Evolutionary conservation across 345 rosid genomes (phyloP).

Genomic region (Raphanus raphanistrum): DNA sequence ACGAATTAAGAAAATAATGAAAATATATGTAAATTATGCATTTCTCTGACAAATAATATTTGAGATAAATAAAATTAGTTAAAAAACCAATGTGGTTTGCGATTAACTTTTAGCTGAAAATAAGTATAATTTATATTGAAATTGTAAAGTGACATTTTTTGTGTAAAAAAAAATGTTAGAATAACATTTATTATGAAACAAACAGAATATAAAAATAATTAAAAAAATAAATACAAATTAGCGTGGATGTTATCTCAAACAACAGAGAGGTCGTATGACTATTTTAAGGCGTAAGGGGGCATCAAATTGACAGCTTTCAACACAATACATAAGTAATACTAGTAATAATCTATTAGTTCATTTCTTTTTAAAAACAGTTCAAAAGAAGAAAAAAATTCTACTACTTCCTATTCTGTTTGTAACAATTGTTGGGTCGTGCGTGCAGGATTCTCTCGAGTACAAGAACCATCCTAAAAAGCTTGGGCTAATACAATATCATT

Average conservation of each 20-base stretch:
- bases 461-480: not conserved
- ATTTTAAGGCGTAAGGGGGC: constrained; percentile 13
- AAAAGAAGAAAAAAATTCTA: not conserved
- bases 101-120: too few species aligned
- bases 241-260: not conserved
- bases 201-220: not conserved
- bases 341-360: not conserved
- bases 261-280: constrained; percentile 12
- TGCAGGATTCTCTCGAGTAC: constrained; percentile 10
- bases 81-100: too few species aligned
- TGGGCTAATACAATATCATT: not conserved
- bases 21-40: too few species aligned
- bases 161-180: too few species aligned
- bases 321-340: not conserved
- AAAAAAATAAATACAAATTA: not conserved
- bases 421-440: constrained; percentile 24
- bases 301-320: constrained; percentile 25
- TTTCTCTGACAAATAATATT: too few species aligned
- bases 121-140: too few species aligned
- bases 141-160: too few species aligned
- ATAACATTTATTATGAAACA: too few species aligned
- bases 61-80: too few species aligned
- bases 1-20: too few species aligned
- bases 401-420: not conserved
- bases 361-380: too few species aligned